Evolutionary conservation across 2,329 filamentous ascomycete species (phyloP).

Genomic region (Claviceps monticola): DNA sequence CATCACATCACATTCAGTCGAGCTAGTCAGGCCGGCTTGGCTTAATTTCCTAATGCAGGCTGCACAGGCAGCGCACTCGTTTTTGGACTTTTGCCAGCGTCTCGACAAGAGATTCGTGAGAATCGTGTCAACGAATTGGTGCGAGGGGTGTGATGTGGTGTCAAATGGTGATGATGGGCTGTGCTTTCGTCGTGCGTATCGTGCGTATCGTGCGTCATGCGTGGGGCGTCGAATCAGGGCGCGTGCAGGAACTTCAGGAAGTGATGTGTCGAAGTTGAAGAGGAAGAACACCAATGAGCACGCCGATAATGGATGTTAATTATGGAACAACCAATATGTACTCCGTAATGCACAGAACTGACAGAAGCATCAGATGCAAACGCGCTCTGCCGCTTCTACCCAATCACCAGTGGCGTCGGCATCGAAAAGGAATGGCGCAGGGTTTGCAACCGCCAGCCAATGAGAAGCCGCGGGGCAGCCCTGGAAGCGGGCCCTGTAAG

Average conservation of each 20-base stretch:
- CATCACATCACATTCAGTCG: neutral
- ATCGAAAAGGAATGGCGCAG: constrained; percentile 9
- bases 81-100: no score
- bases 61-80: no score
- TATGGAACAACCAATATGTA: no score
- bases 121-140: no score
- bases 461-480: constrained; percentile 17
- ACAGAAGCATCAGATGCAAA: neutral
- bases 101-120: no score
- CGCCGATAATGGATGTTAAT: no score
- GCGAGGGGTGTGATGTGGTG: neutral
- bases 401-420: constrained; percentile 6
- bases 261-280: neutral
- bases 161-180: neutral
- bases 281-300: no score
- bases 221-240: neutral
- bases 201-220: neutral
- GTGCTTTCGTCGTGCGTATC: neutral
- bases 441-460: constrained; percentile 8
- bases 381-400: neutral
- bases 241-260: neutral
- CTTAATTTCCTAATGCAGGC: no score
- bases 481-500: constrained; percentile 14
- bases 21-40: no score
- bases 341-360: no score